Evolutionary conservation across 768 basidiomycete genomes (phyloP).

Genomic region (Butyriboletus loyo): DNA sequence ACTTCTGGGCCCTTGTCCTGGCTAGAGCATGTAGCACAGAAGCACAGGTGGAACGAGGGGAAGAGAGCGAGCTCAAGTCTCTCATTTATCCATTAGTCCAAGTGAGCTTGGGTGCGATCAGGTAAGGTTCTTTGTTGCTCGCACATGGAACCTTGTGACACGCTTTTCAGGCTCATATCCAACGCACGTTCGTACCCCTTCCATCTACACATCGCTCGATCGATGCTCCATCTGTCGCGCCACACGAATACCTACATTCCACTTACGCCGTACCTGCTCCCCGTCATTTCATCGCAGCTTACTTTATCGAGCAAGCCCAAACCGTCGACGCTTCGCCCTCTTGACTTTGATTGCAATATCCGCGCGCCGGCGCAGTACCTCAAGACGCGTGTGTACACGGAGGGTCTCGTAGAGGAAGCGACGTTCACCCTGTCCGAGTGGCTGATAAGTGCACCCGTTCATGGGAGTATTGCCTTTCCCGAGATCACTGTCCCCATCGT

Average conservation of each 20-base stretch:
- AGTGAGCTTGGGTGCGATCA: slow-evolving; percentile 88
- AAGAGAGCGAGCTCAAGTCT: slow-evolving; percentile 78
- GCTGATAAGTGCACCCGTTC: slow-evolving; percentile 65
- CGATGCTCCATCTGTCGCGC: slow-evolving; percentile 78
- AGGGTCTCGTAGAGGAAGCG: slow-evolving; percentile 80
- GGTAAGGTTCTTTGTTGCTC: slow-evolving; percentile 47
- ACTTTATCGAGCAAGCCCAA: slow-evolving; percentile 69
- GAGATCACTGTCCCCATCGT: slow-evolving; percentile 83
- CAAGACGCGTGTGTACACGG: slow-evolving; percentile 81
- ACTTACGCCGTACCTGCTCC: slow-evolving; percentile 80
- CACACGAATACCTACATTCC: slow-evolving; percentile 88
- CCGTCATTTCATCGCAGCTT: slow-evolving; percentile 77
- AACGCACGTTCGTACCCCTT: slow-evolving; percentile 92
- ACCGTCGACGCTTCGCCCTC: slow-evolving; percentile 78
- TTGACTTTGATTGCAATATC: slow-evolving; percentile 86
- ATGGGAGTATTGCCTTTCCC: slow-evolving; percentile 89
- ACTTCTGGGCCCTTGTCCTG: slow-evolving; percentile 93
- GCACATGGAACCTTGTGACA: background rate
- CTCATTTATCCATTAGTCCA: slow-evolving; percentile 95
- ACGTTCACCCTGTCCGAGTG: slow-evolving; percentile 78
- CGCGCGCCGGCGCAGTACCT: slow-evolving; percentile 86
- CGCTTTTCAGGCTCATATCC: slow-evolving; percentile 69
- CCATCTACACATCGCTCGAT: slow-evolving; percentile 88
- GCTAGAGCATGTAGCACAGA: slow-evolving; percentile 72
- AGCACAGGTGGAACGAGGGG: slow-evolving; percentile 45